A percentile compares a stretch with the other conserved stretches of the same genome.
Evolutionary conservation across 345 rosid genomes (phyloP).

Genomic region (Pugionium cornutum): DNA sequence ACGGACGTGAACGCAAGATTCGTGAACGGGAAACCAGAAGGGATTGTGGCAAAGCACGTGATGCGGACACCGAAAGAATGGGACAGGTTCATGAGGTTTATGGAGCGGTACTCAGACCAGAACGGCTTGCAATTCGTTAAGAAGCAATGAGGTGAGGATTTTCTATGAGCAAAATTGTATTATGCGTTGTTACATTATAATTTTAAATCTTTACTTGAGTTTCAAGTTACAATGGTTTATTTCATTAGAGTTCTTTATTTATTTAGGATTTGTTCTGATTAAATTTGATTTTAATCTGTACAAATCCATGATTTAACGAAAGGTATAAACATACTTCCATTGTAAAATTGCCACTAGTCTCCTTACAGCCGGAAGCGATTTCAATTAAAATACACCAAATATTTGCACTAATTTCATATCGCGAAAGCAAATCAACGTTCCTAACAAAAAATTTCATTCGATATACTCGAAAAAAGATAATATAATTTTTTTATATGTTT

Average conservation of each 20-base stretch:
- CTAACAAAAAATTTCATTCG: too few relatives aligned
- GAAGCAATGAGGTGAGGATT: constrained; percentile 46
- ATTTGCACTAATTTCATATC: too few relatives aligned
- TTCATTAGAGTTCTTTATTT: constrained; percentile 1
- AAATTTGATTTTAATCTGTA: neutral
- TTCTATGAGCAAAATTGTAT: constrained; percentile 32
- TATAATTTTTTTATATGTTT: too few relatives aligned
- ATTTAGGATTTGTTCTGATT: neutral
- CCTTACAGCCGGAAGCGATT: too few relatives aligned
- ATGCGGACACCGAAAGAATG: constrained; percentile 85
- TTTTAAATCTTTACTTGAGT: constrained; percentile 21
- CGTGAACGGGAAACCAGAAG: constrained; percentile 83
- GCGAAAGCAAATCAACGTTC: too few relatives aligned
- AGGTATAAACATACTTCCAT: neutral
- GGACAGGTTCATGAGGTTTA: constrained; percentile 98
- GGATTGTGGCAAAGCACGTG: constrained; percentile 78
- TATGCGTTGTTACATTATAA: neutral
- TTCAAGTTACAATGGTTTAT: neutral
- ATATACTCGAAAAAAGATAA: too few relatives aligned
- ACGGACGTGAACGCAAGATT: constrained; percentile 93
- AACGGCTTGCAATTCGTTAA: constrained; percentile 87
- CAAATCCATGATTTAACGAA: neutral
- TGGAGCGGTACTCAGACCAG: constrained; percentile 86
- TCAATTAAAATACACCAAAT: too few relatives aligned
- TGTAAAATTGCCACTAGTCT: neutral